Evolutionary conservation across 2,329 filamentous ascomycete genomes (phyloP).

Genomic region (Verticillium klebahnii): DNA sequence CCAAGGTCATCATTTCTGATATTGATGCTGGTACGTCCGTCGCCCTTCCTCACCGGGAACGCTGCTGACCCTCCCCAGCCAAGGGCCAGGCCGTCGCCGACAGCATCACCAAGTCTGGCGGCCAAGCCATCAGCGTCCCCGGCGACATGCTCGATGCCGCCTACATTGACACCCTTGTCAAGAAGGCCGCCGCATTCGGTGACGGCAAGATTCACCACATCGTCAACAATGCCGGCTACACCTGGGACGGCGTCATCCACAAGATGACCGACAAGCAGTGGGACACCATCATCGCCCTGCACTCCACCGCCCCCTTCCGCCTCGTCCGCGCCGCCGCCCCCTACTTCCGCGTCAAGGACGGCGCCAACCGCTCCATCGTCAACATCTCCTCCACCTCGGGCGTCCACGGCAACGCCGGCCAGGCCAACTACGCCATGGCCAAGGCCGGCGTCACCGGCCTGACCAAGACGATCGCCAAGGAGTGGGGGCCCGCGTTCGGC

Average conservation of each 20-base stretch:
- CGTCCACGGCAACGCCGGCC: constrained; percentile 83
- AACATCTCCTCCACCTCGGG: constrained; percentile 82
- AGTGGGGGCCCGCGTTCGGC: constrained; percentile 83
- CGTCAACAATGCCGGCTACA: constrained; percentile 89
- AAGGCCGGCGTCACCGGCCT: constrained; percentile 81
- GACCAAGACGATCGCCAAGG: constrained; percentile 82
- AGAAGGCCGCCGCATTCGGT: constrained; percentile 74
- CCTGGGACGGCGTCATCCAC: constrained; percentile 90
- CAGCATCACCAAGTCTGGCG: constrained; percentile 62
- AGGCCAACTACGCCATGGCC: constrained; percentile 81
- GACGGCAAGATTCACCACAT: constrained; percentile 85
- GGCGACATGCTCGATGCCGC: constrained; percentile 71
- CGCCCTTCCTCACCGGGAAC: background rate
- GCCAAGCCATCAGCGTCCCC: constrained; percentile 65
- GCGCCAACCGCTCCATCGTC: constrained; percentile 71
- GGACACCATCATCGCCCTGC: constrained; percentile 80
- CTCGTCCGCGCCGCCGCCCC: constrained; percentile 75
- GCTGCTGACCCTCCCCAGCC: constrained; percentile 32
- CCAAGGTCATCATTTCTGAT: constrained; percentile 78
- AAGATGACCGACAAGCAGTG: constrained; percentile 91
- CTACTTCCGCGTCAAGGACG: constrained; percentile 84
- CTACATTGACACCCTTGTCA: constrained; percentile 69
- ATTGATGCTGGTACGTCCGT: constrained; percentile 62
- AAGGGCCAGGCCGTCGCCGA: constrained; percentile 67
- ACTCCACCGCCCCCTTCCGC: constrained; percentile 82